phyloP scores from a whole-genome alignment of 768 basidiomycete species.

The Russula olivacea region DNA sequence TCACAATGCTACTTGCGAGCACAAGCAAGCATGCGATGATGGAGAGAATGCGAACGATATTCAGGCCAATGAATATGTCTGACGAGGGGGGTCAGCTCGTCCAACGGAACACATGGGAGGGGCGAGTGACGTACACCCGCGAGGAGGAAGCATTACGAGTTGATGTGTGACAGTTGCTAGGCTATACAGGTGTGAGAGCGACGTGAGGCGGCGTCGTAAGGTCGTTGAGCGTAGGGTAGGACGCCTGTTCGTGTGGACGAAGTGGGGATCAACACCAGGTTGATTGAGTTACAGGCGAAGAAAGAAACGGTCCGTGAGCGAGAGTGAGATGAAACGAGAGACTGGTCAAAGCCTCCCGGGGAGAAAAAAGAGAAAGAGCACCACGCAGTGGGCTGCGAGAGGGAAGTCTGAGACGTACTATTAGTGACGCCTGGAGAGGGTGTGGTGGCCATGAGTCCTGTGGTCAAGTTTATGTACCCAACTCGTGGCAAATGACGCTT shows the following conservation, averaged over 20 bases:
- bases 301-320: neutral
- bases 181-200: neutral
- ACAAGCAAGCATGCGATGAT: constrained; percentile 24
- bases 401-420: neutral
- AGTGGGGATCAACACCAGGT: constrained; percentile 23
- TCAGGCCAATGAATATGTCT: constrained; percentile 26
- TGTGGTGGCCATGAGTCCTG: constrained; percentile 19
- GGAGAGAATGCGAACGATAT: constrained; percentile 19
- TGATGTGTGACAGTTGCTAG: constrained; percentile 3
- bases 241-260: constrained; percentile 1
- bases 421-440: constrained; percentile 10
- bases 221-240: neutral
- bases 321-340: constrained; percentile 5
- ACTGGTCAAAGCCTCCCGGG: constrained; percentile 9
- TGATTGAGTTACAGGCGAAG: constrained; percentile 4
- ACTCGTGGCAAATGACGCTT: constrained; percentile 10
- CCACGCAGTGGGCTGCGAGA: constrained; percentile 21
- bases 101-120: neutral
- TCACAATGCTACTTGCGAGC: constrained; percentile 24
- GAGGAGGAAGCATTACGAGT: constrained; percentile 24
- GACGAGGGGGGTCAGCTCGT: neutral
- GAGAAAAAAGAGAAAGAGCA: neutral
- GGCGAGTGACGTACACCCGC: constrained; percentile 20
- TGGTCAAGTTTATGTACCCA: constrained; percentile 18
- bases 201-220: neutral